A percentile compares a stretch with the other conserved stretches of the same genome.
Evolutionary conservation across 345 rosid species (phyloP).

Genomic region (Gossypioides kirkii): DNA sequence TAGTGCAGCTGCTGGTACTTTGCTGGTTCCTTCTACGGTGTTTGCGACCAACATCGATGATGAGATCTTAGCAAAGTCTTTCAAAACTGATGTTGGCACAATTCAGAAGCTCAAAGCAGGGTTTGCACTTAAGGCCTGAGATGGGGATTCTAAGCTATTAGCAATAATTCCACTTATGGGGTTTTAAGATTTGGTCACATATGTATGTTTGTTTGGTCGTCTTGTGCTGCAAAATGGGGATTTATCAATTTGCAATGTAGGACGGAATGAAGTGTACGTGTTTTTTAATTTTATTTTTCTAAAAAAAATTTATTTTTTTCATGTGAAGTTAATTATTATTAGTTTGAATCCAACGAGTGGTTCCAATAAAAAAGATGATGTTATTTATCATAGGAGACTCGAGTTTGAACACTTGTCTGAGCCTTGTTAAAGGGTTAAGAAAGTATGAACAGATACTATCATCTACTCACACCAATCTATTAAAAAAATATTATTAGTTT

Average conservation of each 20-base stretch:
- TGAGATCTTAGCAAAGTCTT: not conserved
- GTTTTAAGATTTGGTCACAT: not conserved
- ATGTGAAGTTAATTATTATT: too few species aligned
- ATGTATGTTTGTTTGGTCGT: not conserved
- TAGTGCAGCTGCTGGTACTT: slow-evolving; percentile 8
- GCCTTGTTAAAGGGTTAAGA: too few species aligned
- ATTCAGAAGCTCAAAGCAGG: slow-evolving; percentile 11
- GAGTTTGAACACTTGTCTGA: too few species aligned
- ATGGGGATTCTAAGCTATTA: not conserved
- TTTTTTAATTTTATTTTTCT: too few species aligned
- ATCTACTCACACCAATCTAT: too few species aligned
- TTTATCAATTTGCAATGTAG: not conserved
- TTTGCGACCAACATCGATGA: not conserved
- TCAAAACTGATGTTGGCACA: slow-evolving; percentile 3
- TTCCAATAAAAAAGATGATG: too few species aligned
- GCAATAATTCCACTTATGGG: not conserved
- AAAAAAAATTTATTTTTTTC: too few species aligned
- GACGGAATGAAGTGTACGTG: too few species aligned
- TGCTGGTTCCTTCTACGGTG: not conserved
- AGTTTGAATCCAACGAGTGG: too few species aligned
- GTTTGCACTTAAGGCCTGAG: not conserved
- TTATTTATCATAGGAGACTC: too few species aligned
- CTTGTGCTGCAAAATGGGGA: not conserved
- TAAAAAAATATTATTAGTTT: too few species aligned
- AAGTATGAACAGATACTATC: too few species aligned